Base-by-base conservation (phyloP, 768 basidiomycete genomes). In the Lactarius sp. region DNA sequence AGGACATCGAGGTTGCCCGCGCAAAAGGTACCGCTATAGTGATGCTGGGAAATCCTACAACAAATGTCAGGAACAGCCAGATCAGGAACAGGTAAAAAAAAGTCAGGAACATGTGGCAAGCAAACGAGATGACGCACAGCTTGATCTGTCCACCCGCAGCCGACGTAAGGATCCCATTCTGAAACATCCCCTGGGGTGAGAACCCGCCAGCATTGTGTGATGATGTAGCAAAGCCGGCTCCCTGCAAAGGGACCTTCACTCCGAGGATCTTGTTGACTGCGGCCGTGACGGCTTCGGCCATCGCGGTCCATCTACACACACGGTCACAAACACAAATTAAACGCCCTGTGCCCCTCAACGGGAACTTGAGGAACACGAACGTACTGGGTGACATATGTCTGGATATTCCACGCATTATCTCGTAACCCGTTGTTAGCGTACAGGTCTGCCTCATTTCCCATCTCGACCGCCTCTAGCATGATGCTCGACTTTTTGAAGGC, bases 381-480 rank as follows among this genome's bases (percentile, higher is more conserved):
- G 58, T 69, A 85, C 85, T 85, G 76, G 55, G 70, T 56, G 36
- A 82, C 78, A 67, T 84, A 85, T 70, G 81, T 73, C 6, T 72
- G 66, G 27, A 77, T 70, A 53, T 70, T 79, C 67, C 79, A 84
- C 16, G 66, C 70, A 5, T 69, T 68, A 39, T 75, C 57, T 55
- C 84, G 75, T 13, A 73, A 70, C 2, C 80, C 80, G 60, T 83
- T 82, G 59, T 73, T 73, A 20, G 42, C 49, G 70, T 85, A 86
- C 12, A 85, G 70, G 70, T 87, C 83, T 0, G 84, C 75, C 72
- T 86, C 84, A 56, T 87, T 86, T 12, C 85, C 85, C 52, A 84
- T 78, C 68, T 86, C 83, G 59, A 86, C 75, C n/a, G 79, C 78
- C 59, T 85, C 83, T 20, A 86, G 76, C 1, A 73, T 74, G 46